phyloP scores from a whole-genome alignment of 169 alveolate species.

The Neospora caninum region DNA sequence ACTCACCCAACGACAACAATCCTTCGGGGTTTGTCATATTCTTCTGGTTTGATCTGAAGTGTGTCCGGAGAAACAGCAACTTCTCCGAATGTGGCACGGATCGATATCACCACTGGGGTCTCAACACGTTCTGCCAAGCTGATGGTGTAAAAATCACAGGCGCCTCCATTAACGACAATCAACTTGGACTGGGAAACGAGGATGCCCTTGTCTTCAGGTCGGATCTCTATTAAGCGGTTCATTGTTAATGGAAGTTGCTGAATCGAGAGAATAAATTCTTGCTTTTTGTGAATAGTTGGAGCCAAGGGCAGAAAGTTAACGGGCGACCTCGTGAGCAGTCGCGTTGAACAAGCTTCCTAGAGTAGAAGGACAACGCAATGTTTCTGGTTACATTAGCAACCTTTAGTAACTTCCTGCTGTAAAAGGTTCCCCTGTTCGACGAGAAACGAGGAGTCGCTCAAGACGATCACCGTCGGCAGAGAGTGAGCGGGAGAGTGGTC shows the following conservation, averaged over 20 bases:
- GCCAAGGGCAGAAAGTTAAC: too few relatives aligned
- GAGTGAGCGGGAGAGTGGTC: too few relatives aligned
- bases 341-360: too few relatives aligned
- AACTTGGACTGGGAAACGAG: not conserved
- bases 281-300: too few relatives aligned
- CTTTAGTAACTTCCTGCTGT: too few relatives aligned
- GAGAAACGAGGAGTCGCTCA: too few relatives aligned
- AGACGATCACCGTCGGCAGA: too few relatives aligned
- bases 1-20: constrained; percentile 34
- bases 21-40: not conserved
- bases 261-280: too few relatives aligned
- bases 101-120: constrained; percentile 36
- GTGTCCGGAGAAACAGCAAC: constrained; percentile 35
- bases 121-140: not conserved
- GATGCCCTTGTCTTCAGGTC: constrained; percentile 38
- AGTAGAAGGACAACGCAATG: too few relatives aligned
- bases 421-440: too few relatives aligned
- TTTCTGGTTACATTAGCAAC: too few relatives aligned
- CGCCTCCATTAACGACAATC: constrained; percentile 39
- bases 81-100: constrained; percentile 34
- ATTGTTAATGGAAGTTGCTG: not conserved
- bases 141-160: constrained; percentile 44
- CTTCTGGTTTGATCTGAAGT: constrained; percentile 37
- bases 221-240: constrained; percentile 13
- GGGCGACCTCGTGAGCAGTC: too few relatives aligned